Evolutionary conservation across 1,284 basidiomycete genomes (phyloP), one percentile per base, ranked within the genome.

Genomic region (Garcileccinum viscosum): DNA sequence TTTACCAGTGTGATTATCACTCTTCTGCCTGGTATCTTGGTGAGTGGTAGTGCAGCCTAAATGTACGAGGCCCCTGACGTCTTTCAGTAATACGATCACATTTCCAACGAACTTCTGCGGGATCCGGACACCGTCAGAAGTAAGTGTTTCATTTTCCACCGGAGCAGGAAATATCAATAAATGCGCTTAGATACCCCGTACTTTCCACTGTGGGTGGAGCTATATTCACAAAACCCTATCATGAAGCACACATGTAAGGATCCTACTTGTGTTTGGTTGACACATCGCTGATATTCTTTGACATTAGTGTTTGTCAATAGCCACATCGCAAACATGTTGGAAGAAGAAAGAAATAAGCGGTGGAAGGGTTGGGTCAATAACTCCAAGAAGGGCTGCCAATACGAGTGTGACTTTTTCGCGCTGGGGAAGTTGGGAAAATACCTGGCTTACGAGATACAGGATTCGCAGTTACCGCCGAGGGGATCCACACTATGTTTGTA

Each of bases 21-120:
- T 35, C 62, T 71, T 37, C 24, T 70, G 24, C 70, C 70, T 17
- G 72, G 70, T 12, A 70, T 71, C 24, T 14, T 71, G 53, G 70
- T 71, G 11, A 56, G 68, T 40, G 7, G 14, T 8, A 14, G 3
- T 12, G 14, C 19, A 12, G 9, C 15, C 33, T 35, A 19, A 50
- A 19, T 35, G 12, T 5, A 58, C 6, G 58, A 37, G 19, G 3
- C 3, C 58, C 22, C 38, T 15, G 7, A 70, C 24, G 3, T 58
- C 4, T 61, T 30, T n/a, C 56, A 71, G 70, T 68, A 67, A 47
- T 66, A 70, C 15, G 19, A 72, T 24, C 61, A 5, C 11, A 71
- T 72, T 33, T 64, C 71, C 14, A 70, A 27, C 38, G 30, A 12
- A 19, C 33, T 71, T 44, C 8, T 65, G 15, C 33, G 22, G 19